Base-by-base conservation (phyloP, 1,284 basidiomycete species). In the Sanghuangporus baumii region DNA sequence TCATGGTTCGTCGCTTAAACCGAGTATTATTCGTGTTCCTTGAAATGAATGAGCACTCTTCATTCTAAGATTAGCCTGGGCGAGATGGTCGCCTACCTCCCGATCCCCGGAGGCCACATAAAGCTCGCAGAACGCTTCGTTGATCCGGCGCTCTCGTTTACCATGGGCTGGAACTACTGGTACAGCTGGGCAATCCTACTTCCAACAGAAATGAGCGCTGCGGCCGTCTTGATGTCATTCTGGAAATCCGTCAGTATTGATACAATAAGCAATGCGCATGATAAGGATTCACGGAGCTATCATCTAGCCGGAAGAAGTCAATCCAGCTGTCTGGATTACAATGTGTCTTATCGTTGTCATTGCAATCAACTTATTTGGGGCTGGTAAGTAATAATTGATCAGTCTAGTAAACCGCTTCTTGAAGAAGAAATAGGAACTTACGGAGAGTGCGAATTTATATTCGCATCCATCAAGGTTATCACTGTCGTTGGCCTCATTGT, bases 111-210 rank as follows among this genome's bases (percentile, higher is more conserved):
- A 64, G 85, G 92, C 6, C 92, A 93, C 72, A 89, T 94, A 72
- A 87, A 83, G 55, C 78, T 93, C 43, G 89, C 91, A 3, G 85
- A 85, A 66, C 86, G 89, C 50, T 93, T 93, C 71, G 86, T 93
- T 31, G 86, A 92, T 70, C 86, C 88, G 4, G 87, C 91, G 2
- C 80, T 94, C 65, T 87, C 87, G 1, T 93, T 93, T 69, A 82
- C 91, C 14, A 85, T 90, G 84, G 91, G 90, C 8, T 93, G 88
- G 88, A 87, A 90, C 69, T 92, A 91, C 71, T 89, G 86, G 85
- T 89, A 88, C 71, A 88, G 86, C 69, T 90, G 88, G 85, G 75
- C 74, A 0, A 82, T 87, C 63, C 74, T 91, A 60, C 78, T 93
- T 31, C 90, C 92, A 3, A 87, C 90, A 3, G 91, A 94, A 70